phyloP scores from a whole-genome alignment of 306 rosid species.

The Pterocarpus macrocarpus region DNA sequence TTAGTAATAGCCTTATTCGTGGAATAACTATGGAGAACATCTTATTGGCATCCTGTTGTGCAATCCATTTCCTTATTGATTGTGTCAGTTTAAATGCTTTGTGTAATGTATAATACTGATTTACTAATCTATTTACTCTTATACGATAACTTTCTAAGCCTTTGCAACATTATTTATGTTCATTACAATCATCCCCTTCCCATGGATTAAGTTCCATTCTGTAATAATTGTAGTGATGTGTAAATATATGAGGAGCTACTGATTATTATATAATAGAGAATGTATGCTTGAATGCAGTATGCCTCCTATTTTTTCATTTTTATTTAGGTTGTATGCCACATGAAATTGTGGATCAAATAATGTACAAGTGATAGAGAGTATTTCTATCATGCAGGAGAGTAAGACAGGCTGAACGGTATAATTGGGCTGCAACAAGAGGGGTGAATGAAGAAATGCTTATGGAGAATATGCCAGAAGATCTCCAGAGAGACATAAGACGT shows the following conservation, averaged over 20 bases:
- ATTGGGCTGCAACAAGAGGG: constrained; percentile 77
- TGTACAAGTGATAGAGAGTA: not conserved
- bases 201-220: not conserved
- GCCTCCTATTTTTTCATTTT: not conserved
- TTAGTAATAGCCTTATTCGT: no score
- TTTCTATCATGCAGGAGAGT: constrained; percentile 52
- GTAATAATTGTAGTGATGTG: not conserved
- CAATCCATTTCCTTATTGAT: not conserved
- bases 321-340: not conserved
- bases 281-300: not conserved
- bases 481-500: constrained; percentile 68
- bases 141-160: not conserved
- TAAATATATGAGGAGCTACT: not conserved
- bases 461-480: constrained; percentile 70
- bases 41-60: not conserved
- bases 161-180: not conserved
- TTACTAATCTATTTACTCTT: not conserved
- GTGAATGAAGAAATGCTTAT: constrained; percentile 70
- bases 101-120: no score
- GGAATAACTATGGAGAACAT: constrained; percentile 2
- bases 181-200: not conserved
- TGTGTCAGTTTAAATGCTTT: not conserved
- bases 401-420: constrained; percentile 60
- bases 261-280: not conserved
- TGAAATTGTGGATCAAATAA: not conserved